A percentile compares a stretch with the other conserved stretches of the same genome.
These are phyloP conservation scores for Grifola frondosa DNA, from an alignment of 1,284 basidiomycete genomes.

Conservation along the genomic window DNA sequence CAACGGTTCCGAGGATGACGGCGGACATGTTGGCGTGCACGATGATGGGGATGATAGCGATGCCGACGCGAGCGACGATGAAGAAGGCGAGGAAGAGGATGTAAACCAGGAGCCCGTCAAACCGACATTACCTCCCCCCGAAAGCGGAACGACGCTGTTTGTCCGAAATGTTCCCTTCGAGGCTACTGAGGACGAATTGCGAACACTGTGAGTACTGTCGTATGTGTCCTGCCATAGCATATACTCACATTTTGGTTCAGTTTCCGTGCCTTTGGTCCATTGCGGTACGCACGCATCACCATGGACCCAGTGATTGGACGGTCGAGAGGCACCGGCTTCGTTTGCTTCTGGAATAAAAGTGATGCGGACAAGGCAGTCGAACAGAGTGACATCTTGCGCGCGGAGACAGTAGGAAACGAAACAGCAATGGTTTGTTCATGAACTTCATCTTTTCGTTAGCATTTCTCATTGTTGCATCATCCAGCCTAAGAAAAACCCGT, in stretches of 20 bases:
- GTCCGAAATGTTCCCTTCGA: conserved; percentile 93
- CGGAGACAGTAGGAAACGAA: conserved; percentile 54
- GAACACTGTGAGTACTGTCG: conserved; percentile 60
- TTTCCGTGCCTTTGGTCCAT: conserved; percentile 88
- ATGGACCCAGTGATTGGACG: conserved; percentile 84
- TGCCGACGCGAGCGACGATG: conserved; percentile 34
- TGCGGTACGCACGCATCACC: conserved; percentile 93
- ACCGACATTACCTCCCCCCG: conserved; percentile 75
- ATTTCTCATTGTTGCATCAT: neutral
- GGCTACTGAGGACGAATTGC: conserved; percentile 88
- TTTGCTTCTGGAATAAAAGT: conserved; percentile 94
- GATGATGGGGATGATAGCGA: conserved; percentile 40
- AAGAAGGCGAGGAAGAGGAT: conserved; percentile 37
- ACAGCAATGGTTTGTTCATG: conserved; percentile 32
- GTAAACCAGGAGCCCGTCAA: conserved; percentile 55
- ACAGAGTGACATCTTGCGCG: conserved; percentile 74
- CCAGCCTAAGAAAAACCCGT: conserved; percentile 76
- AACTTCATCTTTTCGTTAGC: neutral
- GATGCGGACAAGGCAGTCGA: conserved; percentile 86
- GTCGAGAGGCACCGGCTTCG: conserved; percentile 94
- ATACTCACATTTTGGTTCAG: conserved; percentile 38
- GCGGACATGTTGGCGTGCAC: conserved; percentile 43
- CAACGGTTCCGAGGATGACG: conserved; percentile 28
- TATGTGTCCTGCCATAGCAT: neutral
- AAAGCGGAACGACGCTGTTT: conserved; percentile 90